Conservation (phyloP, 2,329 filamentous ascomycete species). For the Harringtonia aguacate region DNA sequence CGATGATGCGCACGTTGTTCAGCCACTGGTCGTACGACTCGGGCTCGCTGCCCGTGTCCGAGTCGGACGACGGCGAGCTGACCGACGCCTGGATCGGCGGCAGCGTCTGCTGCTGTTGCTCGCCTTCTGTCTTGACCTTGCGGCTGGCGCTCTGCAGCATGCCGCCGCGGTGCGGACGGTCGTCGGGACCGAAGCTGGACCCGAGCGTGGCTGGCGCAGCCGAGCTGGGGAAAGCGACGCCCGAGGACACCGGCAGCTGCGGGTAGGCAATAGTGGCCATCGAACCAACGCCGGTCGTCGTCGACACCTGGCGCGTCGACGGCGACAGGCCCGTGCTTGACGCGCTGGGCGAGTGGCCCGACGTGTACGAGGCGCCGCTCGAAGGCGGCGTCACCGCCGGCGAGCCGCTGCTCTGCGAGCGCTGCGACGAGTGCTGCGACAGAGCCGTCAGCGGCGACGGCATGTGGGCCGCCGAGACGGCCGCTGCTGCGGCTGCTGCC, state of each 20-base stretch:
- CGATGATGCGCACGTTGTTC: constrained; percentile 55
- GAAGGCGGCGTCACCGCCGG: constrained; percentile 69
- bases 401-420: constrained; percentile 40
- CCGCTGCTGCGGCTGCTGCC: constrained; percentile 10
- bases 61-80: constrained; percentile 44
- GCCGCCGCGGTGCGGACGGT: constrained; percentile 54
- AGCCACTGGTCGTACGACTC: constrained; percentile 56
- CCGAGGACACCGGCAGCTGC: constrained; percentile 56
- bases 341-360: constrained; percentile 63
- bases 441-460: constrained; percentile 49
- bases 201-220: constrained; percentile 62
- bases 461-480: constrained; percentile 42
- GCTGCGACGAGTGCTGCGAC: constrained; percentile 40
- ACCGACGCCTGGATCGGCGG: constrained; percentile 32
- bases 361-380: constrained; percentile 65
- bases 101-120: constrained; percentile 7
- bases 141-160: constrained; percentile 51
- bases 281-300: background rate
- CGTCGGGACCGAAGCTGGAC: constrained; percentile 51
- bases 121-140: constrained; percentile 18
- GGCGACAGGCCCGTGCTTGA: constrained; percentile 64
- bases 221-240: constrained; percentile 47
- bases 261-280: constrained; percentile 58
- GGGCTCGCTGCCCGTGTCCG: constrained; percentile 40
- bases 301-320: constrained; percentile 41